Percentiles rank a stretch among this genome's conserved stretches.
phyloP scores from a whole-genome alignment of 441 rosid genomes.

The Euphorbia schlechtendalii region DNA sequence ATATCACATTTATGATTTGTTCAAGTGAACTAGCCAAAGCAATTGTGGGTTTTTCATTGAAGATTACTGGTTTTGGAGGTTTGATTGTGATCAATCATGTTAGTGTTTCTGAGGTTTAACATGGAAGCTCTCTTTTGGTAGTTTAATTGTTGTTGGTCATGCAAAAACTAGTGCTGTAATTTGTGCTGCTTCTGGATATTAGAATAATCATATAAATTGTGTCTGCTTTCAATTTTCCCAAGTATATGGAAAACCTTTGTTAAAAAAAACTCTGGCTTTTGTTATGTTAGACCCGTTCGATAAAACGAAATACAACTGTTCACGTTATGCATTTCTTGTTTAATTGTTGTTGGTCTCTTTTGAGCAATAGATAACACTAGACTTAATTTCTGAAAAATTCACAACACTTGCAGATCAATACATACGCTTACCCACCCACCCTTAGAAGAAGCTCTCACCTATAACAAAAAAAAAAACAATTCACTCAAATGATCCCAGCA shows the following conservation, averaged over 20 bases:
- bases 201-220: not conserved
- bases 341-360: too few relatives aligned
- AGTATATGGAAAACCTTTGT: too few relatives aligned
- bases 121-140: too few relatives aligned
- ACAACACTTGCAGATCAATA: not conserved
- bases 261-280: too few relatives aligned
- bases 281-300: too few relatives aligned
- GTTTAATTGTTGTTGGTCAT: not conserved
- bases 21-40: not conserved
- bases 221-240: too few relatives aligned
- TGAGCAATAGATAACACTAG: too few relatives aligned
- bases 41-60: not conserved
- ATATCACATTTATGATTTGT: not conserved
- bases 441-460: slow-evolving; percentile 14
- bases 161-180: not conserved
- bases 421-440: not conserved
- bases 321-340: too few relatives aligned
- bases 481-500: slow-evolving; percentile 10
- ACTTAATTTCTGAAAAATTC: not conserved
- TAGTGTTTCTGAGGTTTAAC: too few relatives aligned
- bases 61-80: not conserved
- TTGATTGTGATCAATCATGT: too few relatives aligned
- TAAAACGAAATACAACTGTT: too few relatives aligned
- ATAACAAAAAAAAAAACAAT: slow-evolving; percentile 11
- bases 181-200: not conserved